These are phyloP conservation scores for Pecoramyces ruminantium DNA, from an alignment of 192 early-diverging fungal species.

Conservation along the genomic window DNA sequence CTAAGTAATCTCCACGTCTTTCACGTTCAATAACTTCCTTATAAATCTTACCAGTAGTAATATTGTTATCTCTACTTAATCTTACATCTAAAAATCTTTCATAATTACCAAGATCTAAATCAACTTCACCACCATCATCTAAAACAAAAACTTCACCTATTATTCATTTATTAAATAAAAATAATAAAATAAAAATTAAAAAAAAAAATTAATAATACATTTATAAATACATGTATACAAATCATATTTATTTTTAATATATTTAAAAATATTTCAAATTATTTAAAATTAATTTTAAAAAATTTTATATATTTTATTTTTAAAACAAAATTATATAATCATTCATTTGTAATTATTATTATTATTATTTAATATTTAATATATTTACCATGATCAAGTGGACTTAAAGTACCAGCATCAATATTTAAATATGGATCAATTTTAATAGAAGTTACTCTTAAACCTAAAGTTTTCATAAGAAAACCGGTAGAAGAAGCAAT, in stretches of 20 bases:
- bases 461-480: conserved; percentile 77
- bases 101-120: conserved; percentile 97
- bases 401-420: conserved; percentile 91
- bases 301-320: no score
- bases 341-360: no score
- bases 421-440: conserved; percentile 99
- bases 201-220: conserved; percentile 1
- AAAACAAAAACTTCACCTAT: conserved; percentile 97
- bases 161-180: not conserved
- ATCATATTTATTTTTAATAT: no score
- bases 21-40: conserved; percentile 85
- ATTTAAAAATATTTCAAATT: no score
- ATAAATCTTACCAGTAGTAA: conserved; percentile 98
- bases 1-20: conserved; percentile 86
- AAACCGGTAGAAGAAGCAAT: conserved; percentile 96
- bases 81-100: conserved; percentile 92
- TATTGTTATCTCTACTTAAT: conserved; percentile 92
- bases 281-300: no score
- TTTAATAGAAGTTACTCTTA: conserved; percentile 93
- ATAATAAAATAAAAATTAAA: not conserved
- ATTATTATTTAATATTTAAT: no score
- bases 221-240: no score
- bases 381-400: conserved; percentile 80
- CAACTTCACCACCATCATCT: conserved; percentile 96
- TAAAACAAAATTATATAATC: no score